Percentiles rank a stretch among this genome's conserved stretches.
These are phyloP conservation scores for Aureobasidium namibiae DNA, from an alignment of 2,329 filamentous ascomycete species.

Conservation along the genomic window DNA sequence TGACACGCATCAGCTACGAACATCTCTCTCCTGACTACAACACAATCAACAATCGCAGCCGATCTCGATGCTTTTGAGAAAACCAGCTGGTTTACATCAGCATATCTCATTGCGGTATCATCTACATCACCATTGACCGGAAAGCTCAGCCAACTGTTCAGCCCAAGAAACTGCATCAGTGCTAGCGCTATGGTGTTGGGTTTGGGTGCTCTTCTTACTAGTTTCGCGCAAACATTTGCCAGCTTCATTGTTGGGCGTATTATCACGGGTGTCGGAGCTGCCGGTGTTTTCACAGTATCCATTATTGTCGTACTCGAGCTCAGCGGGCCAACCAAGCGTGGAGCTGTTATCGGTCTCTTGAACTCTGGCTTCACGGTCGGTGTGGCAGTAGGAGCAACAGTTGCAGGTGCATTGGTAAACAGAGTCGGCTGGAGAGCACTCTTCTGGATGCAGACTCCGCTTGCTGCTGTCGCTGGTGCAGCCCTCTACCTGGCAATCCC, in stretches of 20 bases:
- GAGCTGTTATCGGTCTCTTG: constrained; percentile 64
- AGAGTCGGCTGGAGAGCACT: constrained; percentile 64
- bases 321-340: constrained; percentile 56
- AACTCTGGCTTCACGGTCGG: constrained; percentile 67
- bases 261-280: constrained; percentile 60
- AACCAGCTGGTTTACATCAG: constrained; percentile 72
- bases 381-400: constrained; percentile 61
- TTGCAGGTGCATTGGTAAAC: constrained; percentile 58
- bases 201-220: constrained; percentile 56
- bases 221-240: constrained; percentile 49
- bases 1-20: constrained; percentile 46
- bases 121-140: constrained; percentile 61
- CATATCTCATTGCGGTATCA: constrained; percentile 58
- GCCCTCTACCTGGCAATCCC: constrained; percentile 61
- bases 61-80: constrained; percentile 66
- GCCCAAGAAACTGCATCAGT: constrained; percentile 57
- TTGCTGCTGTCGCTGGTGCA: constrained; percentile 53
- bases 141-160: constrained; percentile 66
- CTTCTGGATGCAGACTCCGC: constrained; percentile 64
- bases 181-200: constrained; percentile 51
- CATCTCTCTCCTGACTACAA: constrained; percentile 73
- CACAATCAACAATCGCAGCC: constrained; percentile 66
- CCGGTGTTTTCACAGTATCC: constrained; percentile 63
- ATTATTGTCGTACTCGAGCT: constrained; percentile 73
- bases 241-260: constrained; percentile 62